A percentile compares a stretch with the other conserved stretches of the same genome.
phyloP scores from a whole-genome alignment of 306 rosid genomes.

The Urtica urens region DNA sequence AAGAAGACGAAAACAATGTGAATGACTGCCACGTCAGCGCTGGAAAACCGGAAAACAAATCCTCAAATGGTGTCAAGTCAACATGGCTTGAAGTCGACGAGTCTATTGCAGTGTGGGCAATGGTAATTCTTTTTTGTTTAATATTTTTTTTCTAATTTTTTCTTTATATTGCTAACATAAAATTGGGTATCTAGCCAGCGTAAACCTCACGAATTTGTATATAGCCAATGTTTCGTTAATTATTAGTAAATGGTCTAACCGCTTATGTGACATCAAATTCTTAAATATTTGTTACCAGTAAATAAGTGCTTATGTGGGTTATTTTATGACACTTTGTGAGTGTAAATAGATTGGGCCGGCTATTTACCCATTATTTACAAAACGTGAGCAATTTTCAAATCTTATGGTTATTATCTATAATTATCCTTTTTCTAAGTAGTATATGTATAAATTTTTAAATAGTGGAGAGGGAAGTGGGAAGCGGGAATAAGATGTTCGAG shows the following conservation, averaged over 20 bases:
- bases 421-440: conserved; percentile 22
- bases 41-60: conserved; percentile 48
- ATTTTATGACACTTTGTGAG: background rate
- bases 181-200: no score
- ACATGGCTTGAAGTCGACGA: conserved; percentile 79
- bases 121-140: conserved; percentile 44
- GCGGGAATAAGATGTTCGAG: conserved; percentile 90
- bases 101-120: conserved; percentile 91
- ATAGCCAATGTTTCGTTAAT: no score
- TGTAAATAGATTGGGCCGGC: no score
- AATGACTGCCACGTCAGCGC: conserved; percentile 36
- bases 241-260: no score
- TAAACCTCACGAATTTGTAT: no score
- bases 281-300: no score
- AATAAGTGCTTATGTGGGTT: background rate
- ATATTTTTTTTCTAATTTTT: background rate
- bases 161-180: background rate
- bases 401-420: conserved; percentile 18
- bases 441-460: no score
- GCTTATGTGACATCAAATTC: no score
- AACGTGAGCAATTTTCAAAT: background rate
- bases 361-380: background rate
- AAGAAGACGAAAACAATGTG: conserved; percentile 30
- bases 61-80: conserved; percentile 57
- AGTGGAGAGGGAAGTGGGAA: conserved; percentile 99